phyloP scores from a whole-genome alignment of 2,329 filamentous ascomycete species.

The Xylariaceae sp. region DNA sequence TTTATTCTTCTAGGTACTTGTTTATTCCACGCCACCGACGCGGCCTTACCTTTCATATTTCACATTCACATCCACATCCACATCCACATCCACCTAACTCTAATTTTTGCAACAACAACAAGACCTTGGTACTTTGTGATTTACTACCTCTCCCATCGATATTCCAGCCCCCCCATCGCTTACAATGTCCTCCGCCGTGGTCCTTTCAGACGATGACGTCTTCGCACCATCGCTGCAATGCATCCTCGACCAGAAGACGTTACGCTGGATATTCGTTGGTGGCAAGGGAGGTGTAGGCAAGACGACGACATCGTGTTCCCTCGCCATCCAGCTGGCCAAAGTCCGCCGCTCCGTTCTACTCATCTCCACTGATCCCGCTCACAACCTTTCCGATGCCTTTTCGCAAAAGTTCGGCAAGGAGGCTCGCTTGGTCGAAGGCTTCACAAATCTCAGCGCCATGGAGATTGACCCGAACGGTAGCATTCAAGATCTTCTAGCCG shows the following conservation, averaged over 20 bases:
- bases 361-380: slow-evolving; percentile 96
- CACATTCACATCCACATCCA: not conserved
- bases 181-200: slow-evolving; percentile 38
- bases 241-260: slow-evolving; percentile 88
- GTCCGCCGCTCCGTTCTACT: slow-evolving; percentile 92
- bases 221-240: slow-evolving; percentile 92
- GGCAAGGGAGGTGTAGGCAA: slow-evolving; percentile 98
- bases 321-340: slow-evolving; percentile 94
- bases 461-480: slow-evolving; percentile 98
- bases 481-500: slow-evolving; percentile 87
- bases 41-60: not conserved
- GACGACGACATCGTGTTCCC: slow-evolving; percentile 97
- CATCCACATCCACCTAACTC: not conserved
- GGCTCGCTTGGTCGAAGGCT: slow-evolving; percentile 84
- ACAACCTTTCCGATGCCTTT: slow-evolving; percentile 97
- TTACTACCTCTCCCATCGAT: not conserved
- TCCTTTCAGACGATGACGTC: slow-evolving; percentile 62
- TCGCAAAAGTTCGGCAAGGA: slow-evolving; percentile 99
- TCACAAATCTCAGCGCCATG: slow-evolving; percentile 93
- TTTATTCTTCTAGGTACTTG: not conserved
- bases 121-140: not conserved
- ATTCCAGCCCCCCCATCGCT: not conserved
- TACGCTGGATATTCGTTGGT: slow-evolving; percentile 98
- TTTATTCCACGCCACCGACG: not conserved
- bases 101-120: not conserved